Conservation (phyloP, 345 rosid species). For the Corchorus capsularis region DNA sequence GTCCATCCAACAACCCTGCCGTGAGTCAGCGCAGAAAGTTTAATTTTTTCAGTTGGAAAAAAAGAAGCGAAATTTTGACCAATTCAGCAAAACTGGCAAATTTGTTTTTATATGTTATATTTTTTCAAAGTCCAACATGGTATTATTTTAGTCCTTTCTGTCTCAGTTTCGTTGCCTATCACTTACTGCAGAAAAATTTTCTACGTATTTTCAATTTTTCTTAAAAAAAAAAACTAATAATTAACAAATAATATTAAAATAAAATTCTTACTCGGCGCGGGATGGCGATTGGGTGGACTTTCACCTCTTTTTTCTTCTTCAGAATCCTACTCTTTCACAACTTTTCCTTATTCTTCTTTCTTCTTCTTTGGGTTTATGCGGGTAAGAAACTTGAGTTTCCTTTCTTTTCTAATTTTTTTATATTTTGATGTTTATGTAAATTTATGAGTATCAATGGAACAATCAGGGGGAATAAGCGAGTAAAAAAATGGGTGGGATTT, state of each 20-base stretch:
- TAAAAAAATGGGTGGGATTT: conserved; percentile 89
- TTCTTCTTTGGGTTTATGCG: conserved; percentile 3
- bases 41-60: too few species aligned
- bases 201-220: too few species aligned
- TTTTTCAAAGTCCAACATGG: too few species aligned
- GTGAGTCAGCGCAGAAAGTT: too few species aligned
- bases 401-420: background rate
- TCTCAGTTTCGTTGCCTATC: too few species aligned
- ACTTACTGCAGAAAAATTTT: too few species aligned
- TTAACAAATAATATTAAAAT: background rate
- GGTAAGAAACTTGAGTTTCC: background rate
- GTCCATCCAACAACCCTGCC: too few species aligned
- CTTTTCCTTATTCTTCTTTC: background rate
- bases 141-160: too few species aligned
- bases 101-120: too few species aligned
- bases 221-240: too few species aligned
- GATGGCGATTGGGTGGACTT: conserved; percentile 15
- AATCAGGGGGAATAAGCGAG: conserved; percentile 2
- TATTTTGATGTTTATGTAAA: background rate
- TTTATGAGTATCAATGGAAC: background rate
- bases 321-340: background rate
- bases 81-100: too few species aligned
- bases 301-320: background rate
- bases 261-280: background rate
- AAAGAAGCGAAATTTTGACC: too few species aligned